Evolutionary conservation across 805 yeast species (phyloP).

Genomic region (Monosporozyma servazzii): DNA sequence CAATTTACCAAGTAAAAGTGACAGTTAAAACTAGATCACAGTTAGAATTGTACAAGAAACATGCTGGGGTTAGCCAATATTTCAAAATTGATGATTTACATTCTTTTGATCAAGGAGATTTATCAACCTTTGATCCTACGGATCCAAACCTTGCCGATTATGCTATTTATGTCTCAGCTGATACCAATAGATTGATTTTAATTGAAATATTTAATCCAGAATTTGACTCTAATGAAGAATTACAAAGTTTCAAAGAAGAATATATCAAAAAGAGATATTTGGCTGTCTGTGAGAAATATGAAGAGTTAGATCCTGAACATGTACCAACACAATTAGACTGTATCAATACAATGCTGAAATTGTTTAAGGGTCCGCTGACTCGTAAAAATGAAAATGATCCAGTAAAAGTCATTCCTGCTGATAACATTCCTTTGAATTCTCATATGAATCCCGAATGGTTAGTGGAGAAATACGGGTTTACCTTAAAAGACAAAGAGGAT

Average conservation of each 20-base stretch:
- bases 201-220: slow-evolving; percentile 46
- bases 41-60: slow-evolving; percentile 23
- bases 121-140: slow-evolving; percentile 10
- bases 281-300: slow-evolving; percentile 25
- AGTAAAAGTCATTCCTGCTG: slow-evolving; percentile 45
- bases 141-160: slow-evolving; percentile 37
- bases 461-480: slow-evolving; percentile 39
- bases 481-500: slow-evolving; percentile 23
- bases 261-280: slow-evolving; percentile 45
- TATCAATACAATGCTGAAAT: slow-evolving; percentile 49
- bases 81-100: slow-evolving; percentile 28
- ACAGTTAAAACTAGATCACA: slow-evolving; percentile 26
- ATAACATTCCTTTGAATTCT: slow-evolving; percentile 44
- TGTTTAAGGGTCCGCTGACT: slow-evolving; percentile 57
- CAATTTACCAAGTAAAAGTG: slow-evolving; percentile 31
- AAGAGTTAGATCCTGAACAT: slow-evolving; percentile 17
- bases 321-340: slow-evolving; percentile 52
- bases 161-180: slow-evolving; percentile 39
- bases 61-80: slow-evolving; percentile 27
- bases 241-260: slow-evolving; percentile 38
- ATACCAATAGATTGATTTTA: slow-evolving; percentile 40
- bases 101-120: slow-evolving; percentile 25
- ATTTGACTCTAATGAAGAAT: slow-evolving; percentile 37
- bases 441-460: slow-evolving; percentile 50
- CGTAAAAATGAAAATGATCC: slow-evolving; percentile 35